Evolutionary conservation across 768 basidiomycete species (phyloP), one percentile per base, ranked within the genome.

Genomic region (Cystobasidium ongulense): DNA sequence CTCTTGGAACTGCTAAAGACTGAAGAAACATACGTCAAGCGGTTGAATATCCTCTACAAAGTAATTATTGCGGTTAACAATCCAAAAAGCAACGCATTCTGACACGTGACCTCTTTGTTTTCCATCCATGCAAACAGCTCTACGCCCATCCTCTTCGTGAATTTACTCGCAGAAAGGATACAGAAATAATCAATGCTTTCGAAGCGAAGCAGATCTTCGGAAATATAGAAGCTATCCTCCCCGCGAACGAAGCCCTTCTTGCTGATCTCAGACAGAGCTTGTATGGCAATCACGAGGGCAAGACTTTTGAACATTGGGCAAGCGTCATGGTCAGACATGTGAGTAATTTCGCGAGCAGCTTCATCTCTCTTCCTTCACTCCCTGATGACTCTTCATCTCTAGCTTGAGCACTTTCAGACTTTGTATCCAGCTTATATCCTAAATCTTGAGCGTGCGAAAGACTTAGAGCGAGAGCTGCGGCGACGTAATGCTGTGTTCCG

Each of bases 121-220:
- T 15, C 33, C n/a, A 29, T 64, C 27, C 11, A 8, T 2, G 11
- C 39, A 17, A 1, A 23, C 76, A 84, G 83, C 88, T 91, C 78
- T 98, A 96, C 79, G 95, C 94, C 38, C 89, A 92, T 80, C 96
- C 93, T 10, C 83, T 99, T 31, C 87, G 93, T 41, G 86, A 86
- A 53, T 99, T 94, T 80, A 87, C 95, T 25, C 86, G 86, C 68
- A 88, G 85, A 80, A 90, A 90, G 79, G 88, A 89, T 74, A 93
- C 90, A 0, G 87, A 90, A 39, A 91, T 99, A 77, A 86, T 99
- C 54, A 89, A 90, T 0, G 82, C 87, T 25, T 97, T 95, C 80
- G 90, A 97, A 80, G 94, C 94, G 38, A 93, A 90, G 76, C 90
- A 87, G 0, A 85, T 99, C 27, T 98, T 99, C 77, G 91, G 91